A percentile compares a stretch with the other conserved stretches of the same genome.
These are phyloP conservation scores for Collybia nuda DNA, from an alignment of 768 basidiomycete genomes.

Conservation along the genomic window DNA sequence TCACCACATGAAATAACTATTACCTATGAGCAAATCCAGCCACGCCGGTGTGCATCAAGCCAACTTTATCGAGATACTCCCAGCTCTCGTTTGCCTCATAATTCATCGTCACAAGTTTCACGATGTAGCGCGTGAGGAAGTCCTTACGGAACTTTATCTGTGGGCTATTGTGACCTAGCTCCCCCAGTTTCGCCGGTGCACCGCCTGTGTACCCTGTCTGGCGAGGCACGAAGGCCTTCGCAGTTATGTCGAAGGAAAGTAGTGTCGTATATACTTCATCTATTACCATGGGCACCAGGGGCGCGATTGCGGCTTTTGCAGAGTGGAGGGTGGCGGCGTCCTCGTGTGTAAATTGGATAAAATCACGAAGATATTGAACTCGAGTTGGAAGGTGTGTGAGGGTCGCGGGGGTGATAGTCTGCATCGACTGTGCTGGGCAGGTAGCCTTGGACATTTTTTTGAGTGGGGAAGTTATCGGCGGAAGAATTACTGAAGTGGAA, in stretches of 20 bases:
- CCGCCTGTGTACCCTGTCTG: constrained; percentile 1
- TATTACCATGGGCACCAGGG: background rate
- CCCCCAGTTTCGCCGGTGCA: background rate
- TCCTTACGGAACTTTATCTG: constrained; percentile 5
- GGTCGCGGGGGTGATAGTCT: background rate
- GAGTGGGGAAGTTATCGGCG: background rate
- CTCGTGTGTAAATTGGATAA: background rate
- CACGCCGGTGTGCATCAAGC: background rate
- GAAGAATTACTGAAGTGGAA: background rate
- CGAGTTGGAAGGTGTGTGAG: background rate
- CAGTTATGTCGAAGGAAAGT: constrained; percentile 1
- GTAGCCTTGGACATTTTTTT: background rate
- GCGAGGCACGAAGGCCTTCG: constrained; percentile 2
- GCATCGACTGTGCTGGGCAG: background rate
- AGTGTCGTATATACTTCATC: constrained; percentile 3
- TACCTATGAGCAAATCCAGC: constrained; percentile 5
- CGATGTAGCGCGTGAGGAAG: constrained; percentile 1
- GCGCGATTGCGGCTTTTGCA: background rate
- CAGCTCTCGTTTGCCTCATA: constrained; percentile 3
- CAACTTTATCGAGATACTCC: constrained; percentile 5
- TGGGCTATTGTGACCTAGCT: background rate
- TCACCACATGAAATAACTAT: background rate
- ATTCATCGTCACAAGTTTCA: constrained; percentile 5
- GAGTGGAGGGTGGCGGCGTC: constrained; percentile 1
- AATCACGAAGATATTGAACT: constrained; percentile 3